Conservation (phyloP, 179 eudicot genomes). For the Beta lomatogona region DNA sequence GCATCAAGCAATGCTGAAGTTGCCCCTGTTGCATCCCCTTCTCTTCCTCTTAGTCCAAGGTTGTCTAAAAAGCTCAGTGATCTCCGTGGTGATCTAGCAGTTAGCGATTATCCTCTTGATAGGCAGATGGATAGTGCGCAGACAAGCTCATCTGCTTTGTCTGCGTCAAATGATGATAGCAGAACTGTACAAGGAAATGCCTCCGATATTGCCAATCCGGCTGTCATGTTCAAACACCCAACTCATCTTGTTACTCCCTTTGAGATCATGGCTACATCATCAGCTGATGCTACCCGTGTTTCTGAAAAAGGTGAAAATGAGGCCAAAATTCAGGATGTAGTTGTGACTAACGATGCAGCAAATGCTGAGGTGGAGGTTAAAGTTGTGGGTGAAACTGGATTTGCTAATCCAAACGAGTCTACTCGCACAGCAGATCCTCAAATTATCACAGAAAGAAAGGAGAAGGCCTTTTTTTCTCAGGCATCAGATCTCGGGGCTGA, state of each 20-base stretch:
- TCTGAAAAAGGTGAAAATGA: conserved; percentile 59
- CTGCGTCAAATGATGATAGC: conserved; percentile 54
- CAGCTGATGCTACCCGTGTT: conserved; percentile 58
- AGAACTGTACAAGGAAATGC: conserved; percentile 47
- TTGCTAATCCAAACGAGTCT: conserved; percentile 48
- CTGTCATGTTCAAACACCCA: conserved; percentile 76
- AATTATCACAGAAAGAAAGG: conserved; percentile 55
- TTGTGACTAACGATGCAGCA: conserved; percentile 46
- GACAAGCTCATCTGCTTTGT: conserved; percentile 44
- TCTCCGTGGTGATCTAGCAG: conserved; percentile 53
- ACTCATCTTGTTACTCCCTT: conserved; percentile 95
- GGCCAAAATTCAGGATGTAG: conserved; percentile 58
- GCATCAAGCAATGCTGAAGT: conserved; percentile 47
- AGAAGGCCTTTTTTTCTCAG: conserved; percentile 73
- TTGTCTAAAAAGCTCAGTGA: conserved; percentile 58
- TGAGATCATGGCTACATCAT: conserved; percentile 80
- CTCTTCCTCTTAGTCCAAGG: conserved; percentile 70
- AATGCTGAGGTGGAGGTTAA: conserved; percentile 82
- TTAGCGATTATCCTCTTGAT: conserved; percentile 67
- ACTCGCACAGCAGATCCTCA: conserved; percentile 47
- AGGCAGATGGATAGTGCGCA: conserved; percentile 63
- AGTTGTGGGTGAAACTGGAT: conserved; percentile 80
- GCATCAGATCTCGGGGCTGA: conserved; percentile 85
- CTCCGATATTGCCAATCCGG: conserved; percentile 50
- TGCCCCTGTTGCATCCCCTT: conserved; percentile 57